Percentiles rank a stretch among this genome's conserved stretches.
Conservation (phyloP, 495 filamentous ascomycete genomes). For the Daldinia caldariorum region DNA sequence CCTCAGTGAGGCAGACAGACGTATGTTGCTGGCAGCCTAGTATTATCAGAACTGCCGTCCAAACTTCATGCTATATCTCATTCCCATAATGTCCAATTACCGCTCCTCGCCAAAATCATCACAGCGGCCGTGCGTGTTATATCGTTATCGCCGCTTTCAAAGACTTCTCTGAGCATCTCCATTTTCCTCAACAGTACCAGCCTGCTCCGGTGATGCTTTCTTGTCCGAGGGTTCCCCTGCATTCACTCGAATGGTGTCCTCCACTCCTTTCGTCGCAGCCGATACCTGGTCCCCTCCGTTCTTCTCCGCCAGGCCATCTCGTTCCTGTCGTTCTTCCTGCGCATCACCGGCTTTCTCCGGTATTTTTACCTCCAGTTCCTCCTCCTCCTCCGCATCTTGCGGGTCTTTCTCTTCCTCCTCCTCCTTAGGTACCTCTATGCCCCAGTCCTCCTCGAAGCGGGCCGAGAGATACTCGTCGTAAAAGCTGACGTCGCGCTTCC, state of each 20-base stretch:
- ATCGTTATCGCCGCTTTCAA: neutral
- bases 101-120: neutral
- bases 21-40: no score
- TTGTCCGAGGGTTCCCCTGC: neutral
- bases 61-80: neutral
- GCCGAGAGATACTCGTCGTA: constrained; percentile 75
- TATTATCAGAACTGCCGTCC: neutral
- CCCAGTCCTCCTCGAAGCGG: constrained; percentile 77
- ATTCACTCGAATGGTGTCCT: neutral
- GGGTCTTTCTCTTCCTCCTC: neutral
- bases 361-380: neutral
- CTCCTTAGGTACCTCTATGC: constrained; percentile 60
- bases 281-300: neutral
- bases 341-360: neutral
- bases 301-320: neutral
- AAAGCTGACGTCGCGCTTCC: constrained; percentile 69
- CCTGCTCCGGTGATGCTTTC: neutral
- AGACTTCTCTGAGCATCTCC: neutral
- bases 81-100: neutral
- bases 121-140: neutral
- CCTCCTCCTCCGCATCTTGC: neutral
- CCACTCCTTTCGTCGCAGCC: constrained; percentile 8
- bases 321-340: neutral
- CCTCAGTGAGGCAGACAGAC: no score
- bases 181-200: neutral